These are phyloP conservation scores for Vickermania ingenoplastis DNA, from an alignment of 208 protist genomes.

Conservation along the genomic window DNA sequence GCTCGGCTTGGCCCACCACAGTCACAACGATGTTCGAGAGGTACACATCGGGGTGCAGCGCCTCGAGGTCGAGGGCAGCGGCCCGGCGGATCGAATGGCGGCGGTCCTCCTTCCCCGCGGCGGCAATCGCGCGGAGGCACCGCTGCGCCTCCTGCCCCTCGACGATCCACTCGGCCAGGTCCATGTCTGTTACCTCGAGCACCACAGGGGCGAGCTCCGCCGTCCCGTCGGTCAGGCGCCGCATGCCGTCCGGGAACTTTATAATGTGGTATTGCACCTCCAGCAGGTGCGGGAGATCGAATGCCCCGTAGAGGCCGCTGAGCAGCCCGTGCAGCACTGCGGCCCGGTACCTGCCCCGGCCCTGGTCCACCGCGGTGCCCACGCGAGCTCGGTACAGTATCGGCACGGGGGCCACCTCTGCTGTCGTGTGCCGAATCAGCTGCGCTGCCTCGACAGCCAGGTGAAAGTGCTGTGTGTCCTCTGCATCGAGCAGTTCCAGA, in stretches of 20 bases:
- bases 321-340: neutral
- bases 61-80: neutral
- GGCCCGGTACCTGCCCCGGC: neutral
- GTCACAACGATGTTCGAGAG: neutral
- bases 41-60: neutral
- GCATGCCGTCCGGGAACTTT: conserved; percentile 49
- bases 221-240: conserved; percentile 45
- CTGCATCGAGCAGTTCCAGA: conserved; percentile 32
- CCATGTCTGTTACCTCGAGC: conserved; percentile 39
- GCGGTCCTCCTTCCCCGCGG: neutral
- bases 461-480: conserved; percentile 29
- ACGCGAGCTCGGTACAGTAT: neutral
- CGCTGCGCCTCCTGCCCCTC: conserved; percentile 13
- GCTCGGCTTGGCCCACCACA: neutral
- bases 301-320: neutral
- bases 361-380: neutral
- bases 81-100: no score
- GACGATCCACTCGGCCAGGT: conserved; percentile 30
- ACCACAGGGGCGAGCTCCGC: conserved; percentile 39
- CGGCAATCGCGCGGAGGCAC: neutral
- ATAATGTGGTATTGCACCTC: conserved; percentile 24
- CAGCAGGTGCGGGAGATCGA: conserved; percentile 15
- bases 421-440: neutral
- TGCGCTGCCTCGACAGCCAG: neutral
- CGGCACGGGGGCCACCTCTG: neutral